phyloP scores from a whole-genome alignment of 2,329 filamentous ascomycete genomes.

The Nakataea oryzae region DNA sequence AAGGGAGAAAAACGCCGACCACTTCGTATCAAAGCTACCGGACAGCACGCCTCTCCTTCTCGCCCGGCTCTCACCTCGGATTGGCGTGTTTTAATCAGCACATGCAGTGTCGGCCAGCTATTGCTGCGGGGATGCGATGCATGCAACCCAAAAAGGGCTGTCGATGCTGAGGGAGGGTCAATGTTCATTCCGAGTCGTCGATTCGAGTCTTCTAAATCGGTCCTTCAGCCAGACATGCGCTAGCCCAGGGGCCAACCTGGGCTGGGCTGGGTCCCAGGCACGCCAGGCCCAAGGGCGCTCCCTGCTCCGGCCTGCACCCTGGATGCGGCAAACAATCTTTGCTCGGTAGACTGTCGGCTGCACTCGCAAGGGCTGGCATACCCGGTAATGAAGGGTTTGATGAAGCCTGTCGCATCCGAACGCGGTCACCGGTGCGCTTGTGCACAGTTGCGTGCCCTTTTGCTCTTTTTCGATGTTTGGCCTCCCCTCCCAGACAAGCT shows the following conservation, averaged over 20 bases:
- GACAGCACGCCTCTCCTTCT: no score
- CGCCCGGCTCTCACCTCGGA: no score
- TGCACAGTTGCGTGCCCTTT: neutral
- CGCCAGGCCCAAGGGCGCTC: neutral
- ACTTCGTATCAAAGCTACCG: no score
- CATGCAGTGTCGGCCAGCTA: neutral
- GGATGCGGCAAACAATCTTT: neutral
- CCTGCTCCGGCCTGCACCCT: neutral
- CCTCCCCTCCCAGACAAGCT: neutral
- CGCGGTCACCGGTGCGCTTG: neutral
- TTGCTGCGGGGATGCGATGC: neutral
- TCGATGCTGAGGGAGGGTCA: neutral
- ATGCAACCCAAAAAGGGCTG: neutral
- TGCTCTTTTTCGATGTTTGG: neutral
- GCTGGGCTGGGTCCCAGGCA: neutral
- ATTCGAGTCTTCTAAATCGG: neutral
- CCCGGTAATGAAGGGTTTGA: neutral
- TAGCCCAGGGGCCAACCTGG: neutral
- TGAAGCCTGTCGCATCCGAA: neutral
- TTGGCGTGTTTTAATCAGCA: no score
- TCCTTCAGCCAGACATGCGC: neutral
- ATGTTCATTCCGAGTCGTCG: neutral
- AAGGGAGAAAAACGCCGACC: neutral
- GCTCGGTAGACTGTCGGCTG: no score
- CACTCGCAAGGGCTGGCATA: neutral